Evolutionary conservation across 2,329 filamentous ascomycete species (phyloP), one percentile per base, ranked within the genome.

Genomic region (Coniosporium tulheliwenetii): DNA sequence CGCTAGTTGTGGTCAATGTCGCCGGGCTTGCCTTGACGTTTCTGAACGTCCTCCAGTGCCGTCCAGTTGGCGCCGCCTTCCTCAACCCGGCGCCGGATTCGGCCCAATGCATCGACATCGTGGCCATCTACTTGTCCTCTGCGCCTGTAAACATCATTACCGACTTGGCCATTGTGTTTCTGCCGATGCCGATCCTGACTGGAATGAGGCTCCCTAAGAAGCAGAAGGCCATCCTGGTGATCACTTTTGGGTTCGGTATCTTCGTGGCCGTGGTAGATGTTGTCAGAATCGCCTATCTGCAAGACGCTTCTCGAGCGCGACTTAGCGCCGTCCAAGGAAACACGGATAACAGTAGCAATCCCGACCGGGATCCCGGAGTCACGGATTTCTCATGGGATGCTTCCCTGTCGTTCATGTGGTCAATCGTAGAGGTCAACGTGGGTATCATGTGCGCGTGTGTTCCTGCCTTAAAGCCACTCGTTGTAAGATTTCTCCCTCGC

Each of bases 131-230:
- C 48, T 72, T 80, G 8, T 74, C 75, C 5, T 89, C 86, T 5
- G 82, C 87, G 0, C 87, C 89, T 0, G 75, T 94, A 55, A 95
- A 95, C 61, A 84, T 95, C 50, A 79, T 93, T 45, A 93, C 86
- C 14, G 87, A 95, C 53, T 67, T 95, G 41, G 83, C 84, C 36
- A 85, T 95, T 39, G 67, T 96, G 29, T 80, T 91, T 36, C 65
- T 95, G 9, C 87, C 89, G 0, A 84, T 95, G 51, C 87, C 87
- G 1, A 82, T 95, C 8, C 65, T 95, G 14, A 93, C 86, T 0
- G 72, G 79, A 41, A 91, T 95, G 81, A 78, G 79, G 38, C 63
- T 96, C 8, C 89, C 87, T 0, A 73, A 67, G 44, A 83, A 85
- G 44, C 87, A 95, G 55, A 95, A 95, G 62, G 77, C 80, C 2